Percentiles rank a stretch among this genome's conserved stretches.
These are phyloP conservation scores for Elsinoe perseae DNA, from an alignment of 2,329 filamentous ascomycete species.

Conservation along the genomic window DNA sequence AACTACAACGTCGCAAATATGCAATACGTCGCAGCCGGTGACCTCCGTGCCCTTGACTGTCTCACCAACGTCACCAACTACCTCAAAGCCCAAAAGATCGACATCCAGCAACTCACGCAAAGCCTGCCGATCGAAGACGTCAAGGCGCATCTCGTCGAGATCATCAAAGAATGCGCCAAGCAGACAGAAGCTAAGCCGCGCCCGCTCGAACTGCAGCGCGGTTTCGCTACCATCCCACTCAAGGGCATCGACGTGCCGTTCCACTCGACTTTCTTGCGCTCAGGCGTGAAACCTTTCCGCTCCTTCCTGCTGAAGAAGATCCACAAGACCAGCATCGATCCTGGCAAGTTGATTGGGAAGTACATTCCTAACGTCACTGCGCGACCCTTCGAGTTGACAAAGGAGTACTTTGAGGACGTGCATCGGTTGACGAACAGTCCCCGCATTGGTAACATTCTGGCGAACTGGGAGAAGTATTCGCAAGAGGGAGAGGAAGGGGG, in stretches of 20 bases:
- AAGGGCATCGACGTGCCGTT: slow-evolving; percentile 97
- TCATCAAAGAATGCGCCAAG: slow-evolving; percentile 81
- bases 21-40: slow-evolving; percentile 62
- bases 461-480: slow-evolving; percentile 59
- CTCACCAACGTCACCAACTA: slow-evolving; percentile 81
- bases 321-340: slow-evolving; percentile 97
- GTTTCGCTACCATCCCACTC: slow-evolving; percentile 93
- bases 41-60: slow-evolving; percentile 58
- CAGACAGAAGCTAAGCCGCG: slow-evolving; percentile 81
- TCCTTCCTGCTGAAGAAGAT: slow-evolving; percentile 99
- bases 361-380: slow-evolving; percentile 99
- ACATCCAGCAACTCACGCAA: slow-evolving; percentile 87
- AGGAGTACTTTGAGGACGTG: slow-evolving; percentile 99
- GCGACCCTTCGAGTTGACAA: slow-evolving; percentile 86
- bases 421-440: slow-evolving; percentile 82
- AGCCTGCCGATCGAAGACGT: slow-evolving; percentile 82
- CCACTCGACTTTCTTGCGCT: slow-evolving; percentile 96
- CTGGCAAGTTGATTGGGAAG: slow-evolving; percentile 91
- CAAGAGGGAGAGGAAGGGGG: slow-evolving; percentile 26
- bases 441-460: slow-evolving; percentile 68
- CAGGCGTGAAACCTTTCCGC: slow-evolving; percentile 97
- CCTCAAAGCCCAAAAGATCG: slow-evolving; percentile 92
- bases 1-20: slow-evolving; percentile 76
- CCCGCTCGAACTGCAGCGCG: slow-evolving; percentile 83
- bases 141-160: slow-evolving; percentile 79